Evolutionary conservation across 495 filamentous ascomycete species (phyloP).

Genomic region (Aspergillus haitiensis): DNA sequence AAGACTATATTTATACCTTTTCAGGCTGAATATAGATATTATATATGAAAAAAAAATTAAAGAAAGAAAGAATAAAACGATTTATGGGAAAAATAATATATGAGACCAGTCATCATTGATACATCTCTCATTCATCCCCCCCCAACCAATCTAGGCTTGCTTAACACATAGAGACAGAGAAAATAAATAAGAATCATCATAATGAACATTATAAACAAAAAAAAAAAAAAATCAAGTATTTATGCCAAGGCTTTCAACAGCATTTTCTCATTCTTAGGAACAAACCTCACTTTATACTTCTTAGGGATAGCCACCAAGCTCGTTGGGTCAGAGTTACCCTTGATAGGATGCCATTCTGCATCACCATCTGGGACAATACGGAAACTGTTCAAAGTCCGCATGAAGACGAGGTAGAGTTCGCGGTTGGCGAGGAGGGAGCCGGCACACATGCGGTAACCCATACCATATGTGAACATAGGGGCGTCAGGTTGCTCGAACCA

Average conservation of each 20-base stretch:
- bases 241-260: constrained; percentile 37
- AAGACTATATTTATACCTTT: too few relatives aligned
- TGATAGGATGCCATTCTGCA: constrained; percentile 55
- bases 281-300: constrained; percentile 55
- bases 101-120: too few relatives aligned
- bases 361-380: constrained; percentile 51
- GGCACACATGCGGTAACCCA: constrained; percentile 67
- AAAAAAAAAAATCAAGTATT: not conserved
- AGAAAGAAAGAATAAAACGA: not conserved
- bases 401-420: constrained; percentile 65
- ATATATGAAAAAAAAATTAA: not conserved
- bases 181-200: too few relatives aligned
- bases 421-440: constrained; percentile 63
- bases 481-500: constrained; percentile 64
- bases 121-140: too few relatives aligned
- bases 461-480: constrained; percentile 60
- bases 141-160: too few relatives aligned
- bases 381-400: constrained; percentile 60
- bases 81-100: not conserved
- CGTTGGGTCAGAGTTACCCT: constrained; percentile 56
- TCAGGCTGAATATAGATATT: too few relatives aligned
- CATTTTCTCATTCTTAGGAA: constrained; percentile 48
- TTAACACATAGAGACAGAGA: too few relatives aligned
- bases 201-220: too few relatives aligned
- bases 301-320: constrained; percentile 59